phyloP scores from a whole-genome alignment of 768 basidiomycete species.

The Mrakia frigida region DNA sequence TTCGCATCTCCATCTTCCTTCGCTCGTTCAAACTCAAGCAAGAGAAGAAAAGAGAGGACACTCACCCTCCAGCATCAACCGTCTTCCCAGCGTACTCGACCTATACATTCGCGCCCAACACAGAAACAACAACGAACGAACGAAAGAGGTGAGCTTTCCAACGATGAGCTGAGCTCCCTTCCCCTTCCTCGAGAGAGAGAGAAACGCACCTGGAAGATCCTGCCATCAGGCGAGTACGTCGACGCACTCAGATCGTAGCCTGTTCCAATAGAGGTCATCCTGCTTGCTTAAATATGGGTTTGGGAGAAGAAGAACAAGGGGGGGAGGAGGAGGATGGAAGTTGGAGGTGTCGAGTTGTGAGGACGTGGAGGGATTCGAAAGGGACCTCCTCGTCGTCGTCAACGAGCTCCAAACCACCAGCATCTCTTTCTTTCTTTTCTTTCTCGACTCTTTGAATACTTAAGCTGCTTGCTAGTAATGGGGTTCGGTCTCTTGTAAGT shows the following conservation, averaged over 20 bases:
- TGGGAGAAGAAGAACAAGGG: not conserved
- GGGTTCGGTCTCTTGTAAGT: slow-evolving; percentile 5
- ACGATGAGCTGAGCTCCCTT: not conserved
- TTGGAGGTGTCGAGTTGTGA: not conserved
- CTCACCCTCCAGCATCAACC: slow-evolving; percentile 94
- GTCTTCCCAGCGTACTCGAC: slow-evolving; percentile 98
- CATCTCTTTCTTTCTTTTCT: not conserved
- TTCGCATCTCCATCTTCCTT: not conserved
- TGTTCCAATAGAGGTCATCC: slow-evolving; percentile 97
- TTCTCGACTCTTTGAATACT: too few species aligned
- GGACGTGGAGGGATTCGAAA: slow-evolving; percentile 24
- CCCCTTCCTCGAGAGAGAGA: not conserved
- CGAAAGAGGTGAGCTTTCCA: not conserved
- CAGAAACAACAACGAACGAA: not conserved
- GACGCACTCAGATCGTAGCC: slow-evolving; percentile 95
- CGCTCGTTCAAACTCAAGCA: not conserved
- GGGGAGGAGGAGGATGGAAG: slow-evolving; percentile 1
- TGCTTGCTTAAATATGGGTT: not conserved
- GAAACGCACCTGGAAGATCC: slow-evolving; percentile 88
- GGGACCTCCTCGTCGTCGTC: not conserved
- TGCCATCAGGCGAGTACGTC: slow-evolving; percentile 84
- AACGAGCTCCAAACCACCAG: not conserved
- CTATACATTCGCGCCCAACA: slow-evolving; percentile 47
- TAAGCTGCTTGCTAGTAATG: not conserved
- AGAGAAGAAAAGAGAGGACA: slow-evolving; percentile 2